Evolutionary conservation across 805 yeast genomes (phyloP), one percentile per base, ranked within the genome.

Genomic region (Candida silvicultrix): DNA sequence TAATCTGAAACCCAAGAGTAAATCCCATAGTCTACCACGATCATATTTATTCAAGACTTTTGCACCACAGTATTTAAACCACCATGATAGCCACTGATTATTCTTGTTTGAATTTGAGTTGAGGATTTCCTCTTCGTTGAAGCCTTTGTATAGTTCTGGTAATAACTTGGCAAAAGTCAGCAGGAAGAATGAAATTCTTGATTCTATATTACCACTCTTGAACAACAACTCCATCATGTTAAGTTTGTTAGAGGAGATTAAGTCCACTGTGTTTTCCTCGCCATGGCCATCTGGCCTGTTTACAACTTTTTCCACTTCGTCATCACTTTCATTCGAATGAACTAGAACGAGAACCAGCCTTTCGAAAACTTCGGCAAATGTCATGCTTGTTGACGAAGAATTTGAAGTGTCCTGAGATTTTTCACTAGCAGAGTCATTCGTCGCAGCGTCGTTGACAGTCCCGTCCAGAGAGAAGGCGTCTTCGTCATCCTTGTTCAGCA

Each of bases 41-140:
- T 89, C 96, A 48, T 73, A 74, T 50, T 85, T 75, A 39, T 89
- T 83, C 77, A 95, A 80, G 7, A 84, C 89, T 64, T 86, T 86
- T 14, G 94, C 78, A 19, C 97, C 97, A 58, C 87, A 78, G 74
- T 86, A 90, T 60, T 89, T 88, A 51, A 90, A 70, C 97, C 97
- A 90, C 96, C 96, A 90, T 36, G 88, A 74, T 22, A 89, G 70
- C 97, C 97, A 90, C 59, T 83, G 89, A 54, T 87, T 94, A 51
- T 85, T 89, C 49, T 78, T 72, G 38, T 74, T 71, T 16, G 67
- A 55, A 46, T 70, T 71, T 37, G 78, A 74, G 52, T 80, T 80
- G 40, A 85, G 64, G 22, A 85, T 75, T 48, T 85, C 89, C 55
- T 90, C 97, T 57, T 88, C 39, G 3, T 10, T 16, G 6, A 37